Evolutionary conservation across 2,329 filamentous ascomycete genomes (phyloP), one percentile per base, ranked within the genome.

Genomic region (Fusarium tricinctum): DNA sequence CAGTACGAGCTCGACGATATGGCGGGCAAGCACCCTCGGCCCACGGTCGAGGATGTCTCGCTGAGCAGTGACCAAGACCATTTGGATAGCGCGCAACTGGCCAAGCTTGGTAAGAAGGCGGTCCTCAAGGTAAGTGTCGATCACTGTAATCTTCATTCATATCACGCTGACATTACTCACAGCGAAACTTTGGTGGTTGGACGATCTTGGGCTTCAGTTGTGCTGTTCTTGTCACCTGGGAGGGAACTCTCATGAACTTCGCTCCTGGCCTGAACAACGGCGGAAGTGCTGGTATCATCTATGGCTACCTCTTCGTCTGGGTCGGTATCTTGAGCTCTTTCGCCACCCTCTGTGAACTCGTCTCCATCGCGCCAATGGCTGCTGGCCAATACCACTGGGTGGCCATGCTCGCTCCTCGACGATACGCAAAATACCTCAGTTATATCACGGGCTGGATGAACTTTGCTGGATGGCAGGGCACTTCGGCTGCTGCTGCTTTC

Each of bases 291-390:
- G 84, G 84, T 6, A 75, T 84, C 8, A 73, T 86, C 12, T 86
- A 84, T 66, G 83, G 83, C 47, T 87, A 82, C 74, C 78, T 86
- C 32, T 81, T 86, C 46, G 81, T 84, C 19, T 86, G 83, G 82
- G 70, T 77, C 19, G 82, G 81, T 1, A 86, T 82, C 1, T 68
- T 73, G 10, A 72, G 70, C 26, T 66, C 69, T 23, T 73, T 73
- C 19, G 66, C 70, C 1, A 68, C 63, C 7, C 71, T 73, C 8
- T 70, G 70, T 30, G 70, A 73, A 23, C 70, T 73, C 14, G 66
- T 73, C 0, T 73, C 70, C 2, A 73, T 73, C 17, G 70, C 70
- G 1, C 71, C 71, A 0, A 73, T 68, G 23, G 63, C 71, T 6
- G 71, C 66, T 14, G 71, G 71, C 1, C 70, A 73, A 26, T 73